Evolutionary conservation across 1,284 basidiomycete species (phyloP).

Genomic region (Rhodotorula glutinis): DNA sequence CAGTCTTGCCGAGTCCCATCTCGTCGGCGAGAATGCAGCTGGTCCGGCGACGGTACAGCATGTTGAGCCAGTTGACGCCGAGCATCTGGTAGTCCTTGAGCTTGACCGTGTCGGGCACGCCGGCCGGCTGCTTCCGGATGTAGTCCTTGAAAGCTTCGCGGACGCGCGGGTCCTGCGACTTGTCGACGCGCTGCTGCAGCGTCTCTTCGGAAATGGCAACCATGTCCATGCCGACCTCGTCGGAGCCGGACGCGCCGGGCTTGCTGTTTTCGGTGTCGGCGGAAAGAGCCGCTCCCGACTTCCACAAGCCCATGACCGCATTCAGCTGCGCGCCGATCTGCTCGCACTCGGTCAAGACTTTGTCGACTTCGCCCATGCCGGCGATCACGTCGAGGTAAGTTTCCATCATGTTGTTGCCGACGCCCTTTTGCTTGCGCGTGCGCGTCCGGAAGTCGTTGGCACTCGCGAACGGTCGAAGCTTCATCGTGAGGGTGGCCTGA

Average conservation of each 20-base stretch:
- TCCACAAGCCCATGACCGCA: constrained; percentile 75
- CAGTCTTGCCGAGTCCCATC: constrained; percentile 99
- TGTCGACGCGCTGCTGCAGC: constrained; percentile 31
- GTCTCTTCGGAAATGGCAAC: constrained; percentile 54
- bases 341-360: constrained; percentile 83
- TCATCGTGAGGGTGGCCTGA: constrained; percentile 77
- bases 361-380: constrained; percentile 87
- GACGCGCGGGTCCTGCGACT: constrained; percentile 30
- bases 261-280: constrained; percentile 12
- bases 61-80: constrained; percentile 95
- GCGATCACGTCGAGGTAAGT: constrained; percentile 83
- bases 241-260: constrained; percentile 25
- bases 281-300: constrained; percentile 49
- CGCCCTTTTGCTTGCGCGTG: constrained; percentile 83
- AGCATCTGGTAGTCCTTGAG: constrained; percentile 96
- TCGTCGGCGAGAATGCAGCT: constrained; percentile 98
- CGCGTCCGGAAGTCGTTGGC: constrained; percentile 75
- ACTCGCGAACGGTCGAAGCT: constrained; percentile 73
- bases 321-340: constrained; percentile 64
- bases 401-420: constrained; percentile 85
- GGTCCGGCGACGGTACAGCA: constrained; percentile 74
- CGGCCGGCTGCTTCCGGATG: constrained; percentile 70
- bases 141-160: constrained; percentile 51
- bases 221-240: constrained; percentile 41
- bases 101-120: constrained; percentile 65